phyloP scores from a whole-genome alignment of 805 yeast species.

The Tanozyma kutaoensis region DNA sequence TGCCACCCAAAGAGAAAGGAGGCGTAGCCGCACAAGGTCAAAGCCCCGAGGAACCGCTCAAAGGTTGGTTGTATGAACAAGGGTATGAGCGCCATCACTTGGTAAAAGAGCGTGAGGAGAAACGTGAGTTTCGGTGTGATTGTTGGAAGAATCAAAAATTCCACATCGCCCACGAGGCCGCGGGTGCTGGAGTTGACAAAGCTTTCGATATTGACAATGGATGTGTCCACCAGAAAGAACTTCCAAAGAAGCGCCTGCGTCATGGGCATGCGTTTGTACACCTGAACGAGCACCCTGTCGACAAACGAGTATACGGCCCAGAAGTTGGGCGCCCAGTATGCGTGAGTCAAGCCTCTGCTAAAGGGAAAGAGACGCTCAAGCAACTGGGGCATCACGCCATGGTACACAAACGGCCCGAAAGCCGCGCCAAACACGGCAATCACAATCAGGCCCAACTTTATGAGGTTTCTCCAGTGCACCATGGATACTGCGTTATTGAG shows the following conservation, averaged over 20 bases:
- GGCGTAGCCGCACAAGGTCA: conserved; percentile 83
- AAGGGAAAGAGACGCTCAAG: conserved; percentile 76
- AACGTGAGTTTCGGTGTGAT: conserved; percentile 72
- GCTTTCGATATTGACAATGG: conserved; percentile 17
- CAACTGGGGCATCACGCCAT: conserved; percentile 50
- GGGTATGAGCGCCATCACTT: conserved; percentile 64
- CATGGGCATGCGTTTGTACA: conserved; percentile 23
- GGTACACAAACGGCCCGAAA: conserved; percentile 65
- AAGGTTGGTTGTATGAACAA: conserved; percentile 56
- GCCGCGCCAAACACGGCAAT: conserved; percentile 49
- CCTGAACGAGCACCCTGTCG: conserved; percentile 54
- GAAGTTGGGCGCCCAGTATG: conserved; percentile 97
- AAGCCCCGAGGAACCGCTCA: conserved; percentile 67
- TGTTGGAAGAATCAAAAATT: conserved; percentile 67
- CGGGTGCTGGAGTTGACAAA: conserved; percentile 38
- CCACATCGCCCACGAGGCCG: conserved; percentile 88
- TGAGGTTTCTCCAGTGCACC: conserved; percentile 41
- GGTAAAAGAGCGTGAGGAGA: conserved; percentile 72
- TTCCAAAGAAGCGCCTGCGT: conserved; percentile 14
- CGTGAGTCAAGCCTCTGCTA: conserved; percentile 90
- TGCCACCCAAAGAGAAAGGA: conserved; percentile 97
- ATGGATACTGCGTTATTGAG: conserved; percentile 17
- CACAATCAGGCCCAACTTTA: conserved; percentile 54
- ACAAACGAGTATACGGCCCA: conserved; percentile 89
- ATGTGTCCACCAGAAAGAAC: conserved; percentile 32